Base-by-base conservation (phyloP, 2,329 filamentous ascomycete genomes). In the Bretziella fagacearum region DNA sequence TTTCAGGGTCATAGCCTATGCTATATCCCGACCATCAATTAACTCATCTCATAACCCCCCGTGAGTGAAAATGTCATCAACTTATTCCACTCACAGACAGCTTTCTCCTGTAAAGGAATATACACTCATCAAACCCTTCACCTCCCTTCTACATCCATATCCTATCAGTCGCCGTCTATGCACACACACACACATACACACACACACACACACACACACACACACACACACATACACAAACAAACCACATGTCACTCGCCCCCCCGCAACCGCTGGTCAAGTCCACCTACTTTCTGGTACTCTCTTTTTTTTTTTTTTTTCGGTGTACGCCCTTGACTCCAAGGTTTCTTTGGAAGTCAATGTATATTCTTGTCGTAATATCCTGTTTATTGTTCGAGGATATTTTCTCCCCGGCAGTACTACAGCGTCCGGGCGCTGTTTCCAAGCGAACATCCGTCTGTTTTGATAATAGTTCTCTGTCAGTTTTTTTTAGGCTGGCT, bases 221-320 rank as follows among this genome's bases (percentile, higher is more conserved):
- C 35, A 39, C 35, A 39, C 20, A 39, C 35, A n/a, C n/a, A 20
- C 35, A 39, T 39, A 20, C 35, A 39, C 35, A 39, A 39, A 39
- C 35, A n/a, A 17, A 39, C 15, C 5, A 22, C 17, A 22, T 13
- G 35, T 8, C 18, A 39, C 20, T 3, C 7, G 35, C 4, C 35
- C 18, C 35, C 18, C 18, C n/a, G 8, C 35, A 4, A 22, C n/a
- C n/a, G n/a, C n/a, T n/a, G n/a, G n/a, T n/a, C n/a, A 18, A 39
- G 17, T 20, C 13, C 20, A 25, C 17, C 35, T 13, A 22, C 17
- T 39, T 10, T 18, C 23, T 3, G 35, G 18, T 23, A 22, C 18
- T 39, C 35, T n/a, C 10, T 30, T 30, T 10, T 8, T 11, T 30
- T 30, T 30, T 30, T 2, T 11, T 6, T 30, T 30, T 30, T 10